Conservation (phyloP, 768 basidiomycete species). For the Calocybe gangraenosa region DNA sequence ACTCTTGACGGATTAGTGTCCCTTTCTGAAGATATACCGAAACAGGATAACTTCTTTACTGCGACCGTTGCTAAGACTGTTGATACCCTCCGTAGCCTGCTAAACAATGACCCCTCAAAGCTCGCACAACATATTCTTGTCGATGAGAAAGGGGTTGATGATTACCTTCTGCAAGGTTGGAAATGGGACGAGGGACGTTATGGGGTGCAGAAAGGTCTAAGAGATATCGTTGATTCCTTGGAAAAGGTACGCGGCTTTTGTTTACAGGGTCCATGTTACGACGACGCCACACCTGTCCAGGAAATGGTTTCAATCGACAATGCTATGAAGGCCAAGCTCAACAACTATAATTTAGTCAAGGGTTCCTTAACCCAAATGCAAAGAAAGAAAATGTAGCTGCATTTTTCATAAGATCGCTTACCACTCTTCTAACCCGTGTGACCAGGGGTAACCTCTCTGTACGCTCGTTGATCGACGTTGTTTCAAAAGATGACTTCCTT, state of each 20-base stretch:
- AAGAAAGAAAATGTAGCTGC: constrained; percentile 81
- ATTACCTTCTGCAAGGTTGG: constrained; percentile 80
- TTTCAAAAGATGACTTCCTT: constrained; percentile 77
- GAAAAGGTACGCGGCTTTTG: constrained; percentile 57
- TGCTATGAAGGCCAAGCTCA: constrained; percentile 87
- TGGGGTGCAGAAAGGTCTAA: constrained; percentile 73
- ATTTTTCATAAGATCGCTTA: constrained; percentile 3
- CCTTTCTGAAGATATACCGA: constrained; percentile 90
- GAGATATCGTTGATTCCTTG: constrained; percentile 81
- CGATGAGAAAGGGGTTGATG: constrained; percentile 75
- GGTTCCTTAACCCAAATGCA: constrained; percentile 89
- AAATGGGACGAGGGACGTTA: constrained; percentile 94
- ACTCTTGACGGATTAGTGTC: constrained; percentile 87
- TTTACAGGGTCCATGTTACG: not conserved
- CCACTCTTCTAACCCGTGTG: constrained; percentile 8
- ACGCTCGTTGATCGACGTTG: constrained; percentile 79
- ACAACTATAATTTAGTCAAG: constrained; percentile 91
- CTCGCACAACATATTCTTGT: constrained; percentile 73
- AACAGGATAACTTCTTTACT: constrained; percentile 87
- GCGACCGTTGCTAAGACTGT: constrained; percentile 86
- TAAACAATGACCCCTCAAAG: constrained; percentile 82
- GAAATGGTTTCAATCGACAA: constrained; percentile 95
- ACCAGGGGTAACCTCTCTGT: constrained; percentile 92
- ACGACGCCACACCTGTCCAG: constrained; percentile 35
- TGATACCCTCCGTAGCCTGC: constrained; percentile 85